These are phyloP conservation scores for Ogataea pini DNA, from an alignment of 805 yeast species.

Conservation along the genomic window DNA sequence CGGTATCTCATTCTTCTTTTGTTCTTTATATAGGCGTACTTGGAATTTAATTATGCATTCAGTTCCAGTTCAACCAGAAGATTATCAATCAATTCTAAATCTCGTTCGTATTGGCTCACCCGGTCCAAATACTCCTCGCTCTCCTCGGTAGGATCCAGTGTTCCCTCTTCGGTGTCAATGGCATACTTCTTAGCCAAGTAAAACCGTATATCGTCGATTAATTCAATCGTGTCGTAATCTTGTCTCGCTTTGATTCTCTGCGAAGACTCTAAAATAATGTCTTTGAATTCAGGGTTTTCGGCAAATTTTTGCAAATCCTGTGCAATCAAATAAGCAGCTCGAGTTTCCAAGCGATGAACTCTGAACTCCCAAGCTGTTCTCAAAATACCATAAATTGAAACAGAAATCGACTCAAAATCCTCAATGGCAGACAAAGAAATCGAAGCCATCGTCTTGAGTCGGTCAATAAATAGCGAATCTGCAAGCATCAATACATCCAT, in stretches of 20 bases:
- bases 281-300: conserved; percentile 40
- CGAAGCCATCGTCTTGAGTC: conserved; percentile 66
- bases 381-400: conserved; percentile 55
- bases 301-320: conserved; percentile 42
- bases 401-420: conserved; percentile 24
- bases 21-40: not conserved
- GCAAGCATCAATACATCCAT: conserved; percentile 60
- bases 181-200: conserved; percentile 47
- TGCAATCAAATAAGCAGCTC: conserved; percentile 60
- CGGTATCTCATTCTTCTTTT: not conserved
- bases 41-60: conserved; percentile 37
- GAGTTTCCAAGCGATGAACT: conserved; percentile 63
- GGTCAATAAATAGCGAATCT: conserved; percentile 59
- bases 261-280: conserved; percentile 38
- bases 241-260: conserved; percentile 58
- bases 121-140: conserved; percentile 26
- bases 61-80: conserved; percentile 41
- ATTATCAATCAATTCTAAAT: conserved; percentile 41
- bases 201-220: conserved; percentile 75
- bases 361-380: conserved; percentile 69
- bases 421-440: conserved; percentile 41
- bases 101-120: conserved; percentile 33
- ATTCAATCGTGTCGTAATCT: conserved; percentile 77
- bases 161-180: conserved; percentile 29
- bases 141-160: conserved; percentile 19